Evolutionary conservation across 2,329 filamentous ascomycete species (phyloP), one percentile per base, ranked within the genome.

Genomic region (Colletotrichum camelliae): DNA sequence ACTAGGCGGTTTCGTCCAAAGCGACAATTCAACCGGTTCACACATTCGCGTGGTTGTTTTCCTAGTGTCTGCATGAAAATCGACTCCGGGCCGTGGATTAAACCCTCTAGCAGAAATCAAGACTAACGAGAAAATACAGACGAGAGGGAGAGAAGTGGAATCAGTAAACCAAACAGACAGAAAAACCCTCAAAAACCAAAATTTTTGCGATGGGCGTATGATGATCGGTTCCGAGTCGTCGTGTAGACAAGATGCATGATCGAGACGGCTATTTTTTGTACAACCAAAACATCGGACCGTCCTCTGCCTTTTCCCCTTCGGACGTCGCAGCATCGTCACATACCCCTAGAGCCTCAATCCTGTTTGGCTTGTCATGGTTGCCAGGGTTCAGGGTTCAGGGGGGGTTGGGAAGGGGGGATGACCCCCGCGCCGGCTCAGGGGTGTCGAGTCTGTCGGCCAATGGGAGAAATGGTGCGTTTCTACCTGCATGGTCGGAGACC

Each of bases 301-400:
- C 24, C 57, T 27, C 27, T 52, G 18, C 52, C 52, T 35, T 52
- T 21, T 18, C 67, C 18, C 67, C 24, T 61, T 35, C 43, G 74
- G 57, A 74, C 37, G 74, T 73, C 70, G 70, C 74, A 73, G 74
- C 48, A 66, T 39, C 70, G 70, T 76, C 70, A 69, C 70, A 76
- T 21, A 74, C 29, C 29, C 64, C 58, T 24, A 48, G 69, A 75
- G 73, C 73, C 73, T 57, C 69, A 75, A 31, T 15, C 48, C 29
- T 37, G 65, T 67, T 58, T 67, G 65, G 65, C n/a, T 31, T 24
- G 18, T 33, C 65, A 58, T 7, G 48, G 65, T n/a, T 24, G 24
- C n/a, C 43, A 21, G n/a, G 43, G 43, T 7, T n/a, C 39, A 35
- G 61, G 61, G 61, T 7, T 3, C 55, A 58, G 27, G 24, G 24